These are phyloP conservation scores for Chlorophyllum brunneum DNA, from an alignment of 768 basidiomycete genomes.

Conservation along the genomic window DNA sequence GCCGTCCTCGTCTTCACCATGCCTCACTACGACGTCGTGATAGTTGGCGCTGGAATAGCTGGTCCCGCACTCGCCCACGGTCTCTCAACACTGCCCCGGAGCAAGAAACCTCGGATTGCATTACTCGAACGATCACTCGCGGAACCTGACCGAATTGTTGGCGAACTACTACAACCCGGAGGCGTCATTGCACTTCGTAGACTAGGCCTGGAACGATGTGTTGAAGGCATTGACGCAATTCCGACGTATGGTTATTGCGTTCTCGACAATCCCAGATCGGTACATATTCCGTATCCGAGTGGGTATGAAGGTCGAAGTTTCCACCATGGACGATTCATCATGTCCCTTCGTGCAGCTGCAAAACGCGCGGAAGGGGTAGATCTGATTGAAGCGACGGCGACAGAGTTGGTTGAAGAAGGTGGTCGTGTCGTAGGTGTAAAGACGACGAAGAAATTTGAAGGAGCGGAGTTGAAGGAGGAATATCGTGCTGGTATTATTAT, in stretches of 20 bases:
- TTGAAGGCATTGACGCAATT: conserved; percentile 88
- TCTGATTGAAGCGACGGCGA: conserved; percentile 81
- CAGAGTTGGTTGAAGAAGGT: conserved; percentile 63
- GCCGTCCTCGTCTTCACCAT: not conserved
- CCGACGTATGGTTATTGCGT: conserved; percentile 86
- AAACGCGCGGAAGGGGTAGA: conserved; percentile 60
- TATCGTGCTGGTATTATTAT: conserved; percentile 75
- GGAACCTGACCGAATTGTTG: conserved; percentile 95
- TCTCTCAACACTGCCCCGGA: conserved; percentile 57
- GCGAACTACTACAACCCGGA: conserved; percentile 93
- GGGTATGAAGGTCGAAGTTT: conserved; percentile 76
- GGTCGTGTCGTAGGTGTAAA: conserved; percentile 61
- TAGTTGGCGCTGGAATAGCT: conserved; percentile 91
- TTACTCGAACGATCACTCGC: conserved; percentile 88
- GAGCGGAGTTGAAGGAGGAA: conserved; percentile 36
- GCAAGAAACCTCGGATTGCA: conserved; percentile 67
- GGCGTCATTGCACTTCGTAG: conserved; percentile 72
- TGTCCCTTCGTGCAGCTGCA: conserved; percentile 69
- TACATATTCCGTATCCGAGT: conserved; percentile 87
- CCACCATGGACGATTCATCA: conserved; percentile 91
- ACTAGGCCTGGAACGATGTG: conserved; percentile 71
- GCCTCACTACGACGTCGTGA: conserved; percentile 65
- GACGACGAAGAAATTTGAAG: conserved; percentile 42
- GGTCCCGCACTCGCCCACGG: conserved; percentile 86
- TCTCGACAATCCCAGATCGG: conserved; percentile 56